Percentiles rank a stretch among this genome's conserved stretches.
Evolutionary conservation across 179 eudicot genomes (phyloP).

Genomic region (Nepenthes alata): DNA sequence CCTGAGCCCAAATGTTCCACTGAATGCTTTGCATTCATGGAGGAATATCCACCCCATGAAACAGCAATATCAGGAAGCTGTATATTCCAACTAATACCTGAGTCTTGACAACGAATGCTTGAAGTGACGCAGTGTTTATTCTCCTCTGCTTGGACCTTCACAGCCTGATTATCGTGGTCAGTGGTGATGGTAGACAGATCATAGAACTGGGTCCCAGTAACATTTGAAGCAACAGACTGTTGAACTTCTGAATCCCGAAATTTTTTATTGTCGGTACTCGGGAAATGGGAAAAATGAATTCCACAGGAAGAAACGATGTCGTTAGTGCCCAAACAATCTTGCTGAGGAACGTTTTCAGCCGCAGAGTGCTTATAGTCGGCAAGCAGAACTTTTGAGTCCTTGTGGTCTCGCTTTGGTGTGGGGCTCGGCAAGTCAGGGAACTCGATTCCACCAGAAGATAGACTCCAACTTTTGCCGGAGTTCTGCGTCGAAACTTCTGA

Average conservation of each 20-base stretch:
- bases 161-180: slow-evolving; percentile 12
- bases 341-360: too few species aligned
- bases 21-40: slow-evolving; percentile 28
- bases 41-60: slow-evolving; percentile 47
- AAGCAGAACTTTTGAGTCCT: too few species aligned
- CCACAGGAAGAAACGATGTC: background rate
- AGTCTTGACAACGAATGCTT: slow-evolving; percentile 23
- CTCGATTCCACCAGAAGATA: too few species aligned
- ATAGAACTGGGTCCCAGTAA: slow-evolving; percentile 13
- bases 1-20: slow-evolving; percentile 33
- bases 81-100: slow-evolving; percentile 28
- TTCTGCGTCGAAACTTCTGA: too few species aligned
- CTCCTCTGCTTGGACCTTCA: slow-evolving; percentile 22
- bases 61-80: slow-evolving; percentile 33
- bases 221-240: slow-evolving; percentile 9
- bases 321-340: slow-evolving; percentile 7
- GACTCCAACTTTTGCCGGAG: too few species aligned
- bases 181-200: slow-evolving; percentile 8
- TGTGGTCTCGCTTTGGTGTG: too few species aligned
- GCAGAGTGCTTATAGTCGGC: too few species aligned
- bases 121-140: slow-evolving; percentile 17
- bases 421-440: too few species aligned
- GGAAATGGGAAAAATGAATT: too few species aligned
- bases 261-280: background rate
- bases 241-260: background rate